phyloP scores from a whole-genome alignment of 1,284 basidiomycete genomes.

The Ustilago sp. region DNA sequence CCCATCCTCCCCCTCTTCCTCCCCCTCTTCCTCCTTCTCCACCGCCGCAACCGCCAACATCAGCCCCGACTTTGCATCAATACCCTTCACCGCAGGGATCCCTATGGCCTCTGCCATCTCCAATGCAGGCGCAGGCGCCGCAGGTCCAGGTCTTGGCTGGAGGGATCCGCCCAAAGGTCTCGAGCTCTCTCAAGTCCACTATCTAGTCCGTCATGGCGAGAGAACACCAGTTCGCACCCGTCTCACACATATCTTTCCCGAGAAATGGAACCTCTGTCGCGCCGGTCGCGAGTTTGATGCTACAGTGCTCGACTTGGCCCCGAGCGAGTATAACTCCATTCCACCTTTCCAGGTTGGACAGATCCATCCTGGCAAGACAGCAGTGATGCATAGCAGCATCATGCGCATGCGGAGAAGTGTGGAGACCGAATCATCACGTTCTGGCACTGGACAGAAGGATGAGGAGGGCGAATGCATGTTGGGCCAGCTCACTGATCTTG shows the following conservation, averaged over 20 bases:
- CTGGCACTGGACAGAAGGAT: slow-evolving; percentile 28
- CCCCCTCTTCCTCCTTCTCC: background rate
- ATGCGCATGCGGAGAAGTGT: slow-evolving; percentile 51
- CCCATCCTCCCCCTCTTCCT: background rate
- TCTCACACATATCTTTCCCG: slow-evolving; percentile 57
- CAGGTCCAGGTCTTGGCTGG: slow-evolving; percentile 56
- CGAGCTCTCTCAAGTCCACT: slow-evolving; percentile 62
- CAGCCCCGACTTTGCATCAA: slow-evolving; percentile 9
- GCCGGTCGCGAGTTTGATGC: slow-evolving; percentile 57
- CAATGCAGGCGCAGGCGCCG: slow-evolving; percentile 46
- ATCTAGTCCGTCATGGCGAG: slow-evolving; percentile 66
- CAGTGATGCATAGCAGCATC: slow-evolving; percentile 40
- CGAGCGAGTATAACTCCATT: slow-evolving; percentile 21
- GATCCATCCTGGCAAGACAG: slow-evolving; percentile 27
- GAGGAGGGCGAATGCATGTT: slow-evolving; percentile 72
- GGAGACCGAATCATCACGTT: slow-evolving; percentile 41
- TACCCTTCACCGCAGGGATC: slow-evolving; percentile 41
- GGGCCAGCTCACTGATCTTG: slow-evolving; percentile 83
- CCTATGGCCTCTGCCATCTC: slow-evolving; percentile 44
- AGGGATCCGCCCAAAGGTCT: slow-evolving; percentile 52
- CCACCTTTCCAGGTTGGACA: slow-evolving; percentile 36
- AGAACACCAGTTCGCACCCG: slow-evolving; percentile 65
- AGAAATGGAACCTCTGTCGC: slow-evolving; percentile 65
- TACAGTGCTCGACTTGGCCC: slow-evolving; percentile 51
- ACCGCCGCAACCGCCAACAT: slow-evolving; percentile 2